Evolutionary conservation across 352 stramenopile genomes (phyloP), one percentile per base, ranked within the genome.

Genomic region (Phytophthora foliorum): DNA sequence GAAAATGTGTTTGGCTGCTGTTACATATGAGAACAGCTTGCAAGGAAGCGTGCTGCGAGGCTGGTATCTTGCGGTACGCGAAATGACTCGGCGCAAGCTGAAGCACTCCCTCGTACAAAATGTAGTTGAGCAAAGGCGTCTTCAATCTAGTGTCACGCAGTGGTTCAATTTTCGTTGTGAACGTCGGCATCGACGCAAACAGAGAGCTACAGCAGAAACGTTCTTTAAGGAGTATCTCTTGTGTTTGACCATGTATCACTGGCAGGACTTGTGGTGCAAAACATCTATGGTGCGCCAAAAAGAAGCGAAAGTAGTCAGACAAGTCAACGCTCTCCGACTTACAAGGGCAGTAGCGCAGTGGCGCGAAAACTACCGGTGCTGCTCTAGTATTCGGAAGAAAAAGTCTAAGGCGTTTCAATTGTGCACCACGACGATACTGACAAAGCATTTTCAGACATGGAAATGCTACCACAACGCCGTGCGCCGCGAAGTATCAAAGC

Each of bases 171-270:
- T 55, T 53, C 38, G 42, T 24, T 31, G 36, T 41, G 29, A 64
- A 44, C 57, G 44, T 27, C 51, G 51, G 6, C 29, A 17, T n/a
- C 27, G 32, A 2, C 57, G 42, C 21, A 50, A 64, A n/a, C 65
- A 73, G 17, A 24, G 49, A 3, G 34, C 34, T 14, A 63, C 48
- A 14, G 76, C 76, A 10, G 41, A 50, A 0, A 66, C 24, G 4
- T 84, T 82, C 25, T 78, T 71, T 32, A 53, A 51, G 17, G 63
- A 78, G 25, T 82, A 74, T 48, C 44, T 82, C 0, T 19, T 69
- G 21, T 78, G 57, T 13, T 24, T 77, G 5, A 31, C 51, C 6
- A 74, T 84, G 38, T 76, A 67, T 55, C 25, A 56, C 1, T 84
- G 76, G 76, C 74, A 81, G 49, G 56, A 68, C 14, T 19, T 42